Evolutionary conservation across 257 asterid species (phyloP).

Genomic region (Oldenlandia corymbosa): DNA sequence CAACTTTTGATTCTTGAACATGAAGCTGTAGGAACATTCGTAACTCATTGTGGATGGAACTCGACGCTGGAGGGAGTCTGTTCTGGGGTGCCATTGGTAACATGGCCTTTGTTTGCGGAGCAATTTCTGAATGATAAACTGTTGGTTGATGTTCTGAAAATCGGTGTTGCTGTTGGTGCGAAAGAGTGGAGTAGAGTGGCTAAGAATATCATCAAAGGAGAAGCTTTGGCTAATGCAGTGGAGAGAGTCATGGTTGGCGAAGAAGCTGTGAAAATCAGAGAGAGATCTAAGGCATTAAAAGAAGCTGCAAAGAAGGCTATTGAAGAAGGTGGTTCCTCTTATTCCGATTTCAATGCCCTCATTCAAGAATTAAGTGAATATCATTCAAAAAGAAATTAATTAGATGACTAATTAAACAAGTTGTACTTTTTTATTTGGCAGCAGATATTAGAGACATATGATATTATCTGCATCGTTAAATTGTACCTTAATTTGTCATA

Average conservation of each 20-base stretch:
- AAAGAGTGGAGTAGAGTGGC: conserved; percentile 15
- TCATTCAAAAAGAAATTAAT: background rate
- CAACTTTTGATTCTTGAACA: conserved; percentile 46
- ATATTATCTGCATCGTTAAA: too few species aligned
- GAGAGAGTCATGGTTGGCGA: conserved; percentile 28
- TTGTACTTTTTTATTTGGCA: too few species aligned
- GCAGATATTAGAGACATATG: too few species aligned
- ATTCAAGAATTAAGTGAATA: conserved; percentile 18
- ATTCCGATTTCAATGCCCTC: conserved; percentile 31
- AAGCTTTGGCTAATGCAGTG: conserved; percentile 29
- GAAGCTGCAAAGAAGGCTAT: conserved; percentile 40
- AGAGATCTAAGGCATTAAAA: conserved; percentile 20
- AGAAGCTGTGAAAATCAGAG: conserved; percentile 29
- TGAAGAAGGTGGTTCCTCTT: conserved; percentile 65
- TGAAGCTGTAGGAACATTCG: conserved; percentile 29
- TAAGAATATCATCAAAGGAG: conserved; percentile 24
- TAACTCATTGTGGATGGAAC: conserved; percentile 64
- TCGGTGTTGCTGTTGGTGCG: conserved; percentile 40
- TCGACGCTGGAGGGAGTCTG: conserved; percentile 38
- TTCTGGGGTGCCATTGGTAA: conserved; percentile 44
- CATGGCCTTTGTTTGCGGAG: conserved; percentile 53
- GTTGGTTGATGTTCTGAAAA: conserved; percentile 29
- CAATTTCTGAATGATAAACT: conserved; percentile 45
- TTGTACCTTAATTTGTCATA: too few species aligned
- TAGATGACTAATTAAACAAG: too few species aligned